Evolutionary conservation across 2,329 filamentous ascomycete genomes (phyloP), one percentile per base, ranked within the genome.

Genomic region (Sordariomycetes sp.): DNA sequence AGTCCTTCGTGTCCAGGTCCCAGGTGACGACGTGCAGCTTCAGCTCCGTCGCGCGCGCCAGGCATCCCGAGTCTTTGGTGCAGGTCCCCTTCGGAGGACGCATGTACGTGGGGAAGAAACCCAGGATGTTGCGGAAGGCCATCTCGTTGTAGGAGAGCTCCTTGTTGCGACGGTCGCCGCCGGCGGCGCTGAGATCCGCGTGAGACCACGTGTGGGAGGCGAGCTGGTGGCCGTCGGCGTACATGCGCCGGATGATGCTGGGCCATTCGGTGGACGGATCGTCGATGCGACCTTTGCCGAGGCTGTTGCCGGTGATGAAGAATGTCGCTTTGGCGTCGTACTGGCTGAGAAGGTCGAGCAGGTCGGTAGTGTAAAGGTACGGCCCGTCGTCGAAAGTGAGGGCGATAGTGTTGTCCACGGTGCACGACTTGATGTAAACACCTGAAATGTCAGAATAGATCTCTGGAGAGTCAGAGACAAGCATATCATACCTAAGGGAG

Each of bases 1-100:
- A 78, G 51, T 79, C 75, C 41, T 75, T 69, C 12, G 75, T 79
- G 47, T 79, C 74, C 10, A 78, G 51, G 45, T 75, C 68, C 43
- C 68, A 71, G 45, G 69, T 70, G 38, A 69, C 59, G 41, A 75
- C 51, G 46, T 76, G 70, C 51, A 77, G 78, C 26, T 66, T 68
- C 19, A 75, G 48, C 17, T 43, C 42, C 3, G 42, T 47, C 43
- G 66, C 43, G 20, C 56, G 46, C 4, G 43, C 41, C 27, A 55
- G 46, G 39, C 63, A 66, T 15, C 57, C 63, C n/a, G 59, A 61
- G 6, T 37, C 46, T 8, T 39, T 38, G 30, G 50, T 54, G 49
- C 65, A 68, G 35, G 61, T 61, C 4, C 65, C 58, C 39, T 60
- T 66, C 0, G 65, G 65, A 2, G 65, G 49, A 4, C 63, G 56